These are phyloP conservation scores for Lachancea meyersii DNA, from an alignment of 805 yeast genomes.

Conservation along the genomic window DNA sequence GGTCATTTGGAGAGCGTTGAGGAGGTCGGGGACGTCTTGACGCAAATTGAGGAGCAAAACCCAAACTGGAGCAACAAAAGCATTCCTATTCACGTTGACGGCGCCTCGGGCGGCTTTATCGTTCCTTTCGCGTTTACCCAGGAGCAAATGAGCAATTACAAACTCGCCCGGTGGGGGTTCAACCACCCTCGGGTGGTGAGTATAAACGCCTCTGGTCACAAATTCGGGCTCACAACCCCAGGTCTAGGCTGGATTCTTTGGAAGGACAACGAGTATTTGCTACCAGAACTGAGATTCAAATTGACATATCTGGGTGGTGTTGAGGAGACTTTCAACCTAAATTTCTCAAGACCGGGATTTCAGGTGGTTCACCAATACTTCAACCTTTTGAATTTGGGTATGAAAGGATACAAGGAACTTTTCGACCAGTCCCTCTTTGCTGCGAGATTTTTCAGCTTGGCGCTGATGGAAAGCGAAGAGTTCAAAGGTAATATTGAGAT, in stretches of 20 bases:
- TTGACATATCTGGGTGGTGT: slow-evolving; percentile 81
- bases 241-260: slow-evolving; percentile 93
- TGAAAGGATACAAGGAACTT: slow-evolving; percentile 58
- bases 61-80: slow-evolving; percentile 36
- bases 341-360: slow-evolving; percentile 89
- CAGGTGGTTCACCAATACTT: slow-evolving; percentile 85
- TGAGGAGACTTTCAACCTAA: slow-evolving; percentile 79
- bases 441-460: slow-evolving; percentile 51
- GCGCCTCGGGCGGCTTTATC: slow-evolving; percentile 84
- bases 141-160: slow-evolving; percentile 33
- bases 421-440: slow-evolving; percentile 61
- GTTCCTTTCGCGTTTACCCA: slow-evolving; percentile 81
- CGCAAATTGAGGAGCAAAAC: slow-evolving; percentile 46
- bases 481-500: slow-evolving; percentile 61
- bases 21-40: slow-evolving; percentile 55
- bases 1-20: slow-evolving; percentile 83
- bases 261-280: slow-evolving; percentile 58
- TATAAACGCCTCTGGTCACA: slow-evolving; percentile 88
- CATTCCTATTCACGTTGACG: slow-evolving; percentile 87
- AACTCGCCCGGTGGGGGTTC: slow-evolving; percentile 62
- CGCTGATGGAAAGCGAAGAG: slow-evolving; percentile 52
- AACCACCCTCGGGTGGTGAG: slow-evolving; percentile 67
- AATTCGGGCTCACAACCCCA: slow-evolving; percentile 83
- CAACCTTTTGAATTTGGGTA: slow-evolving; percentile 67
- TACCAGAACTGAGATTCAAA: slow-evolving; percentile 67